Conservation (phyloP, 2,329 filamentous ascomycete species). For the Aureobasidium sp. region DNA sequence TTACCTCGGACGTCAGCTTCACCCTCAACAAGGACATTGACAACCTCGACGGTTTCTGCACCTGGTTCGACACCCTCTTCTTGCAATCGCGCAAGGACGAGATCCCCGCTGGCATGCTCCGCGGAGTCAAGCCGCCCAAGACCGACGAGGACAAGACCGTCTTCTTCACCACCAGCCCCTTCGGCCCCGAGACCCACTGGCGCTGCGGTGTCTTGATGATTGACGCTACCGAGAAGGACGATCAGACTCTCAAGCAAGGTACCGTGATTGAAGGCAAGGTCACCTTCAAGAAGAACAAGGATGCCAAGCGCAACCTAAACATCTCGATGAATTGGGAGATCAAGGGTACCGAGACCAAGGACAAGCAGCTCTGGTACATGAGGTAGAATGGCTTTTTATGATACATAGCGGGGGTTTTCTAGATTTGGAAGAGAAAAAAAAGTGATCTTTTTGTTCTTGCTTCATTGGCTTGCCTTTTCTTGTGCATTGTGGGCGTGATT, state of each 20-base stretch:
- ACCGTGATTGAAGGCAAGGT: slow-evolving; percentile 50
- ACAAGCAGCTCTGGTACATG: slow-evolving; percentile 26
- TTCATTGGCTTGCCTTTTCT: background rate
- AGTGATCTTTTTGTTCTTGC: background rate
- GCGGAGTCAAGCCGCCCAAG: slow-evolving; percentile 36
- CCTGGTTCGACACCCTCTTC: slow-evolving; percentile 96
- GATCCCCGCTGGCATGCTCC: slow-evolving; percentile 39
- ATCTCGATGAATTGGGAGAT: slow-evolving; percentile 33
- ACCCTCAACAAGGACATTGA: slow-evolving; percentile 55
- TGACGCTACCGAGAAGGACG: slow-evolving; percentile 46
- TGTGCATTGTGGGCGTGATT: background rate
- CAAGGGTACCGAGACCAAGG: slow-evolving; percentile 20
- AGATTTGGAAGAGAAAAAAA: background rate
- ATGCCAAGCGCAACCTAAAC: slow-evolving; percentile 32
- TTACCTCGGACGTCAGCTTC: slow-evolving; percentile 60
- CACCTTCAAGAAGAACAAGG: slow-evolving; percentile 22
- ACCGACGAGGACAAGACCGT: slow-evolving; percentile 57
- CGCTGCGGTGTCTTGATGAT: slow-evolving; percentile 71
- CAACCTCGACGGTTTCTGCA: slow-evolving; percentile 72
- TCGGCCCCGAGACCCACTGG: slow-evolving; percentile 77
- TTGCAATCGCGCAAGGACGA: slow-evolving; percentile 47
- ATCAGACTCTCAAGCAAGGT: slow-evolving; percentile 43
- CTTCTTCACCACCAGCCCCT: slow-evolving; percentile 83
- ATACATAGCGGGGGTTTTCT: background rate
- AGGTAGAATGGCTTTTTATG: slow-evolving; percentile 14